phyloP scores from a whole-genome alignment of 768 basidiomycete species.

The Suillus hirtellus region DNA sequence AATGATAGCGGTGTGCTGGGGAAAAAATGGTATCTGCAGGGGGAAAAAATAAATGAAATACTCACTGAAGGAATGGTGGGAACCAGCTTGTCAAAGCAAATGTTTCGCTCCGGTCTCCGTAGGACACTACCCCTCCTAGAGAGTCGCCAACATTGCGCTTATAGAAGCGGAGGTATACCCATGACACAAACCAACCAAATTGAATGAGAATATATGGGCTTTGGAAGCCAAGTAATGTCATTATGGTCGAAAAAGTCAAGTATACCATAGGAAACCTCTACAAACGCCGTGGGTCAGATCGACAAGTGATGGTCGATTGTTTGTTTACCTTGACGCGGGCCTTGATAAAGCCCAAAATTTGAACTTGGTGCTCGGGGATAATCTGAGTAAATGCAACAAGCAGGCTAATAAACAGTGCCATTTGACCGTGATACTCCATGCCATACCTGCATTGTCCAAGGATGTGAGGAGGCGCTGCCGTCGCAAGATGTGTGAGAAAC shows the following conservation, averaged over 20 bases:
- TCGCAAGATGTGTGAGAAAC: slow-evolving; percentile 30
- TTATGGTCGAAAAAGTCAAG: slow-evolving; percentile 83
- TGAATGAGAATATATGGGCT: slow-evolving; percentile 93
- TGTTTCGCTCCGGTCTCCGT: slow-evolving; percentile 95
- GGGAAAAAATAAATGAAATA: slow-evolving; percentile 19
- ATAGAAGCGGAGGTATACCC: slow-evolving; percentile 96
- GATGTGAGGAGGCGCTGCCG: slow-evolving; percentile 17
- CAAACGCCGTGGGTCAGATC: slow-evolving; percentile 11
- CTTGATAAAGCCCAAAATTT: slow-evolving; percentile 81
- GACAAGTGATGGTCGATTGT: neutral
- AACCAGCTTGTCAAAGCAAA: slow-evolving; percentile 96
- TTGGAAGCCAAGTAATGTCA: slow-evolving; percentile 82
- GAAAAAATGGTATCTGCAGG: slow-evolving; percentile 5
- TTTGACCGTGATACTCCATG: slow-evolving; percentile 89
- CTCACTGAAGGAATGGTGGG: slow-evolving; percentile 92
- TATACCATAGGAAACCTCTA: slow-evolving; percentile 95
- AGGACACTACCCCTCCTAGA: slow-evolving; percentile 60
- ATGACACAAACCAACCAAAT: slow-evolving; percentile 98
- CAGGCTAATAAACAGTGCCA: slow-evolving; percentile 84
- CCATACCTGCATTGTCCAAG: slow-evolving; percentile 60
- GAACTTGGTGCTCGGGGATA: slow-evolving; percentile 98
- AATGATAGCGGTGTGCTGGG: slow-evolving; percentile 68
- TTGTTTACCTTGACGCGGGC: slow-evolving; percentile 81
- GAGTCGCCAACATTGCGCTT: slow-evolving; percentile 78
- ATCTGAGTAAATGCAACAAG: slow-evolving; percentile 97